Percentiles rank a stretch among this genome's conserved stretches.
Evolutionary conservation across 371 early-diverging fungal genomes (phyloP).

Genomic region (Globomyces sp.): DNA sequence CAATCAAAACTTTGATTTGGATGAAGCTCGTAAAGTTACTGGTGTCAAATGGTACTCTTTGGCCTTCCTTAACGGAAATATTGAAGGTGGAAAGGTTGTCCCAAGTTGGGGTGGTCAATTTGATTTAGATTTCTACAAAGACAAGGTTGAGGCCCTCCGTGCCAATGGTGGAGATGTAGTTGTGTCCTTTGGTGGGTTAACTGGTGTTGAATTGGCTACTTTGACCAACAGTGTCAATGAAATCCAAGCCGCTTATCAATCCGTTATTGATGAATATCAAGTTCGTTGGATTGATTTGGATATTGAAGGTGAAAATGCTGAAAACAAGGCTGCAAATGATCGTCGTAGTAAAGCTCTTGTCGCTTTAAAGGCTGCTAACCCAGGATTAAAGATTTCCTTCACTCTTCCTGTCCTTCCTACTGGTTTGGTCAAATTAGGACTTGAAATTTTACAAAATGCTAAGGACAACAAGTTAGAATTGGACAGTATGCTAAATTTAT

Average conservation of each 20-base stretch:
- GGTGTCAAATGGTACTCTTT: conserved; percentile 8
- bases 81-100: neutral
- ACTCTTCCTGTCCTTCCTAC: conserved; percentile 21
- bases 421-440: conserved; percentile 16
- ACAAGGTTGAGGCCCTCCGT: conserved; percentile 21
- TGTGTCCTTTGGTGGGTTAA: conserved; percentile 37
- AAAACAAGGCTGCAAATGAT: conserved; percentile 15
- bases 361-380: conserved; percentile 20
- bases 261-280: conserved; percentile 23
- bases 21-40: neutral
- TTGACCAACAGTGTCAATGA: conserved; percentile 8
- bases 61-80: neutral
- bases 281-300: conserved; percentile 26
- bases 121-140: conserved; percentile 6
- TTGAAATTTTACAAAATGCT: conserved; percentile 17
- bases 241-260: conserved; percentile 15
- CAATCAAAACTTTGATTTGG: neutral
- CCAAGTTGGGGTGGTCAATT: conserved; percentile 33
- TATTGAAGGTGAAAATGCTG: conserved; percentile 21
- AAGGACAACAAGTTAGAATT: conserved; percentile 3
- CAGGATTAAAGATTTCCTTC: conserved; percentile 17
- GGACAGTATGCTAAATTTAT: neutral
- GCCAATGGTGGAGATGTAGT: conserved; percentile 32
- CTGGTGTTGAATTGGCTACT: conserved; percentile 23
- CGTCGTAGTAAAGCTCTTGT: conserved; percentile 22